Evolutionary conservation across 1,284 basidiomycete genomes (phyloP).

Genomic region (Papiliotrema laurentii): DNA sequence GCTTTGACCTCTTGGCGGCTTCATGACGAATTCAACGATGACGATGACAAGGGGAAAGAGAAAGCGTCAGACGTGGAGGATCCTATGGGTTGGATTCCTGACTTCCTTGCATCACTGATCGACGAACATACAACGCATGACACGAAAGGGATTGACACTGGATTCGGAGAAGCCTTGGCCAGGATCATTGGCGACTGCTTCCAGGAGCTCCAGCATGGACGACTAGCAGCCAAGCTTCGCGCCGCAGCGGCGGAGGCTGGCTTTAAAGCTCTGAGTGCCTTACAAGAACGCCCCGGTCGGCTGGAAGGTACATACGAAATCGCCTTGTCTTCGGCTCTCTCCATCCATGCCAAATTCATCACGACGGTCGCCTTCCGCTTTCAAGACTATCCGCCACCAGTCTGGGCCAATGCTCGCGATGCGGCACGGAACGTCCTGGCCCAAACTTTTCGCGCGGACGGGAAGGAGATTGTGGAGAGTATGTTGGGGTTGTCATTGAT

Average conservation of each 20-base stretch:
- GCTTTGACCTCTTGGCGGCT: background rate
- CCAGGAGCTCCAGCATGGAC: slow-evolving; percentile 70
- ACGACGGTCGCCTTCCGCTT: slow-evolving; percentile 58
- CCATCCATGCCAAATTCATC: slow-evolving; percentile 51
- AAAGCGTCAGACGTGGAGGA: slow-evolving; percentile 1
- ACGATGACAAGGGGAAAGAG: slow-evolving; percentile 25
- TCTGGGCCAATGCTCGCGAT: slow-evolving; percentile 31
- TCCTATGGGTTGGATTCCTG: slow-evolving; percentile 30
- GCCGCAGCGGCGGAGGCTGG: slow-evolving; percentile 60
- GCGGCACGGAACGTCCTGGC: slow-evolving; percentile 42
- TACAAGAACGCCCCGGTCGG: slow-evolving; percentile 8
- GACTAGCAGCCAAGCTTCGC: slow-evolving; percentile 55
- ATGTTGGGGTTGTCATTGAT: slow-evolving; percentile 31
- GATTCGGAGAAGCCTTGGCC: slow-evolving; percentile 64
- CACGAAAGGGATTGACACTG: slow-evolving; percentile 42
- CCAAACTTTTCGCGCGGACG: slow-evolving; percentile 45
- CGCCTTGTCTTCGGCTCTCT: slow-evolving; percentile 31
- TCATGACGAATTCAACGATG: background rate
- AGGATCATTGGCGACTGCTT: slow-evolving; percentile 66
- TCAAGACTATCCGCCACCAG: slow-evolving; percentile 35
- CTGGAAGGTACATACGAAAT: slow-evolving; percentile 2
- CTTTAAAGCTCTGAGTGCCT: slow-evolving; percentile 55
- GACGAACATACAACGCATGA: slow-evolving; percentile 17
- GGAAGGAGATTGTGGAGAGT: slow-evolving; percentile 28
- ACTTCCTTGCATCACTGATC: slow-evolving; percentile 35